phyloP scores from a whole-genome alignment of 2,329 filamentous ascomycete genomes.

The Mariannaea sp. region DNA sequence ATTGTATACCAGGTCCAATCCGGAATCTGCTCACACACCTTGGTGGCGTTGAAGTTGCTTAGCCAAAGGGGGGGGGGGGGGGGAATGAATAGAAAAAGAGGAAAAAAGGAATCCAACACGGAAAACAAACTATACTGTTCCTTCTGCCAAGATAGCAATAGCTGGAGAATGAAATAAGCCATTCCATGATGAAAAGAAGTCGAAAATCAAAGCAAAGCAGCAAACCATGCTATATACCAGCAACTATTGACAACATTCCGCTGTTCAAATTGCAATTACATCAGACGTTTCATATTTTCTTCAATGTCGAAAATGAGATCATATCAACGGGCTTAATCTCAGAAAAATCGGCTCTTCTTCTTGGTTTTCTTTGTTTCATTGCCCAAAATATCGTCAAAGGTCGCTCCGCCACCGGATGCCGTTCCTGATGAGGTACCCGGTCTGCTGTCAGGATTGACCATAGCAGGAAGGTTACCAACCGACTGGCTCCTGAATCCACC shows the following conservation, averaged over 20 bases:
- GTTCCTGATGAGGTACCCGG: conserved; percentile 32
- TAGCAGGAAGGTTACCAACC: conserved; percentile 42
- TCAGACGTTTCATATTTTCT: conserved; percentile 9
- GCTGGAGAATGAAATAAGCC: no score
- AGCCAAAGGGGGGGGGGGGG: no score
- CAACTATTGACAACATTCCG: conserved; percentile 8
- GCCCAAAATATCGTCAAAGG: conserved; percentile 57
- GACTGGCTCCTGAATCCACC: conserved; percentile 42
- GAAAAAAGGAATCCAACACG: background rate
- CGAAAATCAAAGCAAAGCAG: conserved; percentile 15
- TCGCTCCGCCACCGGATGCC: conserved; percentile 44
- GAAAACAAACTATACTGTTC: background rate
- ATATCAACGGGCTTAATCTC: conserved; percentile 4
- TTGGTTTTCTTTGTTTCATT: conserved; percentile 42
- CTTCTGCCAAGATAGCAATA: conserved; percentile 2
- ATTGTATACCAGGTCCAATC: conserved; percentile 23
- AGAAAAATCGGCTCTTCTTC: conserved; percentile 51
- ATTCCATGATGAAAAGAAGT: background rate
- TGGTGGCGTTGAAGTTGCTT: background rate
- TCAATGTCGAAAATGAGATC: conserved; percentile 13
- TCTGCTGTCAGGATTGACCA: conserved; percentile 26
- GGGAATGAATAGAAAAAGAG: background rate
- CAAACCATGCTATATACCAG: conserved; percentile 4
- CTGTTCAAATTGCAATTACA: conserved; percentile 17
- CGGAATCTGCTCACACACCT: conserved; percentile 7